Conservation (phyloP, 176 grass and related monocot genomes). For the Carex pumila region DNA sequence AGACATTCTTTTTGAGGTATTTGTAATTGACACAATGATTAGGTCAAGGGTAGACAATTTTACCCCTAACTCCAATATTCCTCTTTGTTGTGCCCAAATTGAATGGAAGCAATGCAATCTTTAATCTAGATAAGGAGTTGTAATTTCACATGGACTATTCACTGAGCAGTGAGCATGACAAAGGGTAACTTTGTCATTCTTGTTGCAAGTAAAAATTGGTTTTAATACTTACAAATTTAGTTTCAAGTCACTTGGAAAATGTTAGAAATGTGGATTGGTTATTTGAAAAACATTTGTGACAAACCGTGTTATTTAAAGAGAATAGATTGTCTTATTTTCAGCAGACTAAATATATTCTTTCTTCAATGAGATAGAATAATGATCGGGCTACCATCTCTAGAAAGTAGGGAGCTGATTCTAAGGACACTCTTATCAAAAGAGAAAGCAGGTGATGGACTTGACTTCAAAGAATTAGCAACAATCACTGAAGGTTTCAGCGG, state of each 20-base stretch:
- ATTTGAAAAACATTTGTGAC: background rate
- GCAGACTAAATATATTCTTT: slow-evolving; percentile 6
- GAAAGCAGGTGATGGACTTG: slow-evolving; percentile 48
- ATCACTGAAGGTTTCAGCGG: slow-evolving; percentile 95
- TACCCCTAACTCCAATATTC: background rate
- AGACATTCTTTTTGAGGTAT: background rate
- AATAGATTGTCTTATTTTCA: background rate
- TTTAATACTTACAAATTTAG: no score
- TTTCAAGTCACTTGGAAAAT: background rate
- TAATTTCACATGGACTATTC: background rate
- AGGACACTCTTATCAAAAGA: slow-evolving; percentile 74
- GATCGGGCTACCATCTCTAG: slow-evolving; percentile 66
- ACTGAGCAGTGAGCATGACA: background rate
- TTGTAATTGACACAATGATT: background rate
- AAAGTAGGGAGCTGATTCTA: slow-evolving; percentile 74
- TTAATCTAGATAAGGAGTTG: background rate
- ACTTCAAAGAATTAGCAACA: slow-evolving; percentile 72
- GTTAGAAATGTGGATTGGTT: background rate
- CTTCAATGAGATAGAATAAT: slow-evolving; percentile 57
- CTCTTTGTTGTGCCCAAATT: background rate
- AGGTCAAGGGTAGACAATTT: background rate
- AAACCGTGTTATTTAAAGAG: background rate
- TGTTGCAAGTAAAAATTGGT: background rate
- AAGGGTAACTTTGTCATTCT: background rate
- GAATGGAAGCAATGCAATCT: background rate